Base-by-base conservation (phyloP, 768 basidiomycete species). In the Tulasnella sp. region DNA sequence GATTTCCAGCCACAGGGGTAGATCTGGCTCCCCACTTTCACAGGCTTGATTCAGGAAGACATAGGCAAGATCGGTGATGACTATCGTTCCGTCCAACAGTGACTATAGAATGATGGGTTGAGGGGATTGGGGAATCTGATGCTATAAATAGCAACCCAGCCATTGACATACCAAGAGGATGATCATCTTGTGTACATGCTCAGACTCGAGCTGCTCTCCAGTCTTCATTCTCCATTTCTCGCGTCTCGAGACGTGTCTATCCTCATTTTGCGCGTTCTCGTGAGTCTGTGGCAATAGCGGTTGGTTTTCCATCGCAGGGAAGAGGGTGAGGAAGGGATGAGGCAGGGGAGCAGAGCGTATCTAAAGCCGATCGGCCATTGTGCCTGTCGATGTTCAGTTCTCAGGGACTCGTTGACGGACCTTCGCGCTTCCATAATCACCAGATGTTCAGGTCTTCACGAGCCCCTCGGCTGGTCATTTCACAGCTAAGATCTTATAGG, bases 31-130 rank as follows among this genome's bases (percentile, higher is more conserved):
- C 15, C 25, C 25, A 17, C 54, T 21, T 10, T 50, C 49, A 54
- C 50, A 60, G 15, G 29, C 24, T 38, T 52, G 43, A 22, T 31
- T 60, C 31, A 90, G 77, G 60, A 89, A 79, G 21, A 78, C 80
- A 66, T 83, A 87, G 15, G 72, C 75, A 4, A 91, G 75, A 69
- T 90, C 87, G 24, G 77, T 73, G 31, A 90, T 76, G n/a, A 88
- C 85, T 65, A 84, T 85, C 2, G 65, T 63, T 7, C 81, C 81
- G 69, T 91, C 87, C 51, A 83, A 75, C 3, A 76, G 63, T 41
- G 42, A 60, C 12, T 55, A 38, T 55, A 49, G 46, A 15, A 15
- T 4, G 12, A 49, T 11, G 38, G 21, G 21, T 45, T 77, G 66
- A 44, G 53, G 11, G 59, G 49, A n/a, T 49, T 2, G 50, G 21